phyloP scores from a whole-genome alignment of 345 rosid genomes.

The Eucalyptus pauciflora region DNA sequence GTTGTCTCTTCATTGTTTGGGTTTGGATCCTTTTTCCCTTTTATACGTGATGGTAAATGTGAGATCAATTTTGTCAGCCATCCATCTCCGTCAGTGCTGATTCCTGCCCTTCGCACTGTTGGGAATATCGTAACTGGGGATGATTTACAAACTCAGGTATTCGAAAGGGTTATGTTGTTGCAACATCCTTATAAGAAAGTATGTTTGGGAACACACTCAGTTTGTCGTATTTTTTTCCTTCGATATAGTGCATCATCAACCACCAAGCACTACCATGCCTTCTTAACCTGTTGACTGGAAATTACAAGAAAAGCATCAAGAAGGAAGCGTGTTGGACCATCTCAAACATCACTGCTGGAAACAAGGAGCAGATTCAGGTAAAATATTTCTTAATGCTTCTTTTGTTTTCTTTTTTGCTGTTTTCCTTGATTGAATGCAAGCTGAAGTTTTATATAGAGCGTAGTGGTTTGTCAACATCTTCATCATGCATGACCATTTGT shows the following conservation, averaged over 20 bases:
- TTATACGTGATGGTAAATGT: not conserved
- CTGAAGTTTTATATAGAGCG: not conserved
- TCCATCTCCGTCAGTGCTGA: constrained; percentile 60
- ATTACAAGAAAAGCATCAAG: constrained; percentile 72
- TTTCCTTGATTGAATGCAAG: not conserved
- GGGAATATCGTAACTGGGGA: constrained; percentile 86
- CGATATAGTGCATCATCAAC: constrained; percentile 41
- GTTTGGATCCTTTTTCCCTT: not conserved
- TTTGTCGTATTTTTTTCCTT: not conserved
- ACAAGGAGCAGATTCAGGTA: constrained; percentile 60
- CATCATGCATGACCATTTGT: not conserved
- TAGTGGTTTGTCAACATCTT: not conserved
- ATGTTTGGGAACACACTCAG: not conserved
- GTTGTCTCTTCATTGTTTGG: not conserved
- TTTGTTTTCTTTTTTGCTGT: not conserved
- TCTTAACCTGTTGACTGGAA: constrained; percentile 35
- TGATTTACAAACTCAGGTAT: constrained; percentile 77
- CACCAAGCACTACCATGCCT: constrained; percentile 63
- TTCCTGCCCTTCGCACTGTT: constrained; percentile 84
- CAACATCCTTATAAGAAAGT: not conserved
- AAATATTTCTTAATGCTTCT: not conserved
- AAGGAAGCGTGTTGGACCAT: constrained; percentile 95
- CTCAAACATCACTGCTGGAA: constrained; percentile 86
- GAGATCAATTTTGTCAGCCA: constrained; percentile 23
- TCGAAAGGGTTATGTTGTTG: not conserved